Conservation (phyloP, 805 yeast species). For the Yamadazyma insecticola region DNA sequence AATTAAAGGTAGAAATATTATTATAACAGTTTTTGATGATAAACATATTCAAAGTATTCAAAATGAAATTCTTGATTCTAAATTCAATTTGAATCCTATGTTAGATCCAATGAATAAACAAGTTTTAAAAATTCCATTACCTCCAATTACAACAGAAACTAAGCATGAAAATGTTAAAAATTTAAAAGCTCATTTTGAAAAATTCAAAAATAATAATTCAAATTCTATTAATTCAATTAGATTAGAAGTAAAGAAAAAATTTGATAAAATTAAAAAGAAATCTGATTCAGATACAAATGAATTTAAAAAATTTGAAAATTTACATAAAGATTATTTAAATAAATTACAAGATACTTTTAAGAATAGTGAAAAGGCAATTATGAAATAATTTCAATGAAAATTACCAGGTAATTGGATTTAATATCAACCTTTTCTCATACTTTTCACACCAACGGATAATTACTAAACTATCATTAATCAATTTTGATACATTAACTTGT, state of each 20-base stretch:
- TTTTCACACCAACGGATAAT: constrained; percentile 74
- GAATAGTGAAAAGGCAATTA: constrained; percentile 47
- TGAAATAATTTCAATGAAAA: constrained; percentile 20
- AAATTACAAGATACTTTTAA: constrained; percentile 56
- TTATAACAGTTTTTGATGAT: constrained; percentile 87
- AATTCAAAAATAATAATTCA: constrained; percentile 47
- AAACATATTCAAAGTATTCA: constrained; percentile 62
- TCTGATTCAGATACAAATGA: constrained; percentile 51
- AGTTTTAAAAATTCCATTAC: constrained; percentile 62
- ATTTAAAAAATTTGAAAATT: constrained; percentile 59
- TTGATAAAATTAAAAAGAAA: constrained; percentile 53
- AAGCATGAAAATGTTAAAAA: constrained; percentile 53
- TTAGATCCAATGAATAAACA: constrained; percentile 69
- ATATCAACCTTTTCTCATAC: constrained; percentile 59
- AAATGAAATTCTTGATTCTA: constrained; percentile 64
- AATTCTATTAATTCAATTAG: constrained; percentile 44
- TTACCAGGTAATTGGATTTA: constrained; percentile 23
- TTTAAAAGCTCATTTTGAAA: constrained; percentile 64
- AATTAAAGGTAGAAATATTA: constrained; percentile 61
- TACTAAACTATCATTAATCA: constrained; percentile 57
- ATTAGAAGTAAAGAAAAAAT: constrained; percentile 53
- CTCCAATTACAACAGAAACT: constrained; percentile 68
- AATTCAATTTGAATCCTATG: constrained; percentile 76
- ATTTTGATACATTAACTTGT: constrained; percentile 51
- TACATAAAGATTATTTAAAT: constrained; percentile 60